Percentiles rank a stretch among this genome's conserved stretches.
These are phyloP conservation scores for Erysiphe neolycopersici DNA, from an alignment of 2,329 filamentous ascomycete genomes.

Conservation along the genomic window DNA sequence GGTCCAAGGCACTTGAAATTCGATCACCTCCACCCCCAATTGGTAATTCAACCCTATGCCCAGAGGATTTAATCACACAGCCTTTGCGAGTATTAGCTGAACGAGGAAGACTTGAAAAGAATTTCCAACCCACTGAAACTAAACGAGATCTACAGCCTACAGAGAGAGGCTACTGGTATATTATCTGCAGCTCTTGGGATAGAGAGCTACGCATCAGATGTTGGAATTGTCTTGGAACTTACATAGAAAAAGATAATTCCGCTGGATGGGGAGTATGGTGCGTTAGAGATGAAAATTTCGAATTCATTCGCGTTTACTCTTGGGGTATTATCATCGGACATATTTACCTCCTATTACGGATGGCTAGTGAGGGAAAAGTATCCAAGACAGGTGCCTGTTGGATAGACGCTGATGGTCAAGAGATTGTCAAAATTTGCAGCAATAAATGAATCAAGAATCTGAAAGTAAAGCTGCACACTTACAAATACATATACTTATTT, in stretches of 20 bases:
- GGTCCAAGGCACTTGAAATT: conserved; percentile 19
- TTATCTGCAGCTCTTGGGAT: conserved; percentile 31
- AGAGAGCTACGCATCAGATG: conserved; percentile 21
- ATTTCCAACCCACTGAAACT: conserved; percentile 25
- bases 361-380: conserved; percentile 39
- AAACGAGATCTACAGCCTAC: conserved; percentile 24
- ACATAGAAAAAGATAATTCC: conserved; percentile 25
- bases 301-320: conserved; percentile 38
- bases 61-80: conserved; percentile 25
- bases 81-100: conserved; percentile 25
- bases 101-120: conserved; percentile 23
- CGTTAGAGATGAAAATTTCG: conserved; percentile 16
- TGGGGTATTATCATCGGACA: conserved; percentile 52
- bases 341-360: conserved; percentile 47
- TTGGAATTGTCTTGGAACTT: conserved; percentile 35
- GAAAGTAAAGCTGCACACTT: no score
- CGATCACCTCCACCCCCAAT: conserved; percentile 25
- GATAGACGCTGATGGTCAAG: conserved; percentile 34
- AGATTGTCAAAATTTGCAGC: conserved; percentile 21
- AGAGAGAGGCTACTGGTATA: conserved; percentile 55
- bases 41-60: conserved; percentile 19
- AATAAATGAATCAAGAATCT: no score
- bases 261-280: conserved; percentile 44
- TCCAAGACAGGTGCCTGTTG: conserved; percentile 31
- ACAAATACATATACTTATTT: no score